A percentile compares a stretch with the other conserved stretches of the same genome.
Evolutionary conservation across 495 filamentous ascomycete genomes (phyloP).

Genomic region (Pyronema domesticum): DNA sequence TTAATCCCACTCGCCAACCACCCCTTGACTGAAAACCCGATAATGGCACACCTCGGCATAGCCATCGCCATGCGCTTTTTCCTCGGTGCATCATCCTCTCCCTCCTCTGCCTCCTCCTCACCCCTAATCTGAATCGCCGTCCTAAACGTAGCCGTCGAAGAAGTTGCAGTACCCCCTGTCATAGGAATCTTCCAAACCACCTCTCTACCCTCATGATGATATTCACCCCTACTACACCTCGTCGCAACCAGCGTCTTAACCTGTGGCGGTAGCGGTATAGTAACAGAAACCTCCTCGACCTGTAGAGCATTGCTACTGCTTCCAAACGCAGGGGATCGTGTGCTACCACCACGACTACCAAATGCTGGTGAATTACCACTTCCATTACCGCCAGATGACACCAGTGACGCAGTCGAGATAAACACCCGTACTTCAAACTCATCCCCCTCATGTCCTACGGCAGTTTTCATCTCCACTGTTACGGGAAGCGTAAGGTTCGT

Average conservation of each 20-base stretch:
- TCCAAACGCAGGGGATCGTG: slow-evolving; percentile 43
- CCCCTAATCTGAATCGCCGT: slow-evolving; percentile 17
- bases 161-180: slow-evolving; percentile 40
- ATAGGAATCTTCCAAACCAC: slow-evolving; percentile 74
- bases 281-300: slow-evolving; percentile 65
- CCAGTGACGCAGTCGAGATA: slow-evolving; percentile 43
- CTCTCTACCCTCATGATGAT: slow-evolving; percentile 46
- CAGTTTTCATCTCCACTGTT: slow-evolving; percentile 60
- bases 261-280: slow-evolving; percentile 57
- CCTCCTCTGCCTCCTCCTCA: slow-evolving; percentile 22
- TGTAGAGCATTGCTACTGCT: slow-evolving; percentile 41
- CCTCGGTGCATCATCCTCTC: slow-evolving; percentile 36
- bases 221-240: slow-evolving; percentile 69
- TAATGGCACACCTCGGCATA: slow-evolving; percentile 76
- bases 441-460: slow-evolving; percentile 48
- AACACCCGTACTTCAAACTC: slow-evolving; percentile 81
- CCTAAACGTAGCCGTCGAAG: slow-evolving; percentile 39
- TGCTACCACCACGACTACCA: slow-evolving; percentile 27
- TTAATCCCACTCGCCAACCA: slow-evolving; percentile 90
- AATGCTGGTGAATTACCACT: slow-evolving; percentile 9
- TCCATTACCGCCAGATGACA: slow-evolving; percentile 6
- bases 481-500: slow-evolving; percentile 65
- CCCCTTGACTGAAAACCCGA: slow-evolving; percentile 82
- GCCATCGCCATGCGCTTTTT: slow-evolving; percentile 48
- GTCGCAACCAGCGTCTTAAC: slow-evolving; percentile 82